A percentile compares a stretch with the other conserved stretches of the same genome.
These are phyloP conservation scores for Oryza rufipogon DNA, from an alignment of 176 grass and related monocot genomes.

Conservation along the genomic window DNA sequence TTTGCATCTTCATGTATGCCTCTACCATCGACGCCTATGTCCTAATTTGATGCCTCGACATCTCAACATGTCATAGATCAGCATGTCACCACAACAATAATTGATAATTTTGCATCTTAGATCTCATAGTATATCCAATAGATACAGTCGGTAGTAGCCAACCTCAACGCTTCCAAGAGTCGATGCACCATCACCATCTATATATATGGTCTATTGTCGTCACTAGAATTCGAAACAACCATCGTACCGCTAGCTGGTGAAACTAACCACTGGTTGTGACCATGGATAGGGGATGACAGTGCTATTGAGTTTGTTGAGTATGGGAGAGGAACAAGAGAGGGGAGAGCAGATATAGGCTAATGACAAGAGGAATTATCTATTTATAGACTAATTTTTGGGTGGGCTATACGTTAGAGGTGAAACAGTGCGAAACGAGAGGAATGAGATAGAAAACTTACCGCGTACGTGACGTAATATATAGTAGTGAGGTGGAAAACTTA, in stretches of 20 bases:
- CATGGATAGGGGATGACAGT: neutral
- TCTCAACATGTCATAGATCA: neutral
- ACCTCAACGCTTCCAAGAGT: neutral
- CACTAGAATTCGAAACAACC: neutral
- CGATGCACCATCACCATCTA: neutral
- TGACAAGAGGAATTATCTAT: neutral
- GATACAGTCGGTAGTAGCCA: neutral
- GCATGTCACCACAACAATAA: neutral
- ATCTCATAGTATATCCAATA: neutral
- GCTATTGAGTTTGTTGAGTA: neutral
- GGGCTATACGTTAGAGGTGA: neutral
- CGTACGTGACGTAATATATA: neutral
- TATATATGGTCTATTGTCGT: neutral
- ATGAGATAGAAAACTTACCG: neutral
- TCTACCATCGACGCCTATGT: neutral
- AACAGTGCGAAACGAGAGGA: neutral
- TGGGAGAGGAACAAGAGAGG: neutral
- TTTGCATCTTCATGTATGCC: neutral
- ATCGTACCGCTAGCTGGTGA: neutral
- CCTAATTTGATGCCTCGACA: neutral
- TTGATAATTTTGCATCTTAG: neutral
- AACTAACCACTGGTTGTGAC: too few relatives aligned
- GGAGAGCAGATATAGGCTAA: neutral
- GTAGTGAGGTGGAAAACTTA: neutral
- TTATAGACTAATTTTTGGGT: neutral